Percentiles rank a stretch among this genome's conserved stretches.
These are phyloP conservation scores for Trichomonas tenax DNA, from an alignment of 208 protist species.

Conservation along the genomic window DNA sequence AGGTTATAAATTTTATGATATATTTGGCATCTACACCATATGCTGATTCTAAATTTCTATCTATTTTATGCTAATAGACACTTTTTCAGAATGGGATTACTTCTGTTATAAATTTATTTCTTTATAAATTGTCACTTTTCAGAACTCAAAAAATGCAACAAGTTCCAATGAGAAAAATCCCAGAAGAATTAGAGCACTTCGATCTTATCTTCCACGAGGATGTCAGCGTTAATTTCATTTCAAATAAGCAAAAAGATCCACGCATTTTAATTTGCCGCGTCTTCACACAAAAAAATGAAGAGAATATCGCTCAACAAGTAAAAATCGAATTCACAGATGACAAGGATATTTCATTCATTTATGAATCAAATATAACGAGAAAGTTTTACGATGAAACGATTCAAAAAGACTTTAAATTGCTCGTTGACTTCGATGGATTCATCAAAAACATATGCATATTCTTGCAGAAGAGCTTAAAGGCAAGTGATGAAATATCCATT, in stretches of 20 bases:
- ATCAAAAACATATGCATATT: neutral
- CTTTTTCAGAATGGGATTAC: no score
- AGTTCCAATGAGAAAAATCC: neutral
- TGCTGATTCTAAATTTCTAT: no score
- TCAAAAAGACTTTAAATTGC: neutral
- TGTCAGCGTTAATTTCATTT: neutral
- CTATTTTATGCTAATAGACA: no score
- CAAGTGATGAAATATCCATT: neutral
- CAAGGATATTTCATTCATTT: neutral
- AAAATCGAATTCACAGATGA: neutral
- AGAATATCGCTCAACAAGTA: neutral
- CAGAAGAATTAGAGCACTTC: neutral
- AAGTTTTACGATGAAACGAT: neutral
- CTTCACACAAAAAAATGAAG: neutral
- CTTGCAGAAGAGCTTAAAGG: neutral
- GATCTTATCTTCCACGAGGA: neutral
- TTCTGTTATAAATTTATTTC: no score
- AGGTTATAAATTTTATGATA: no score
- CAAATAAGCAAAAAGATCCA: neutral
- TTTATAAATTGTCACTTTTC: neutral
- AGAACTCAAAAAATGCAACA: neutral
- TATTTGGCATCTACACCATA: no score
- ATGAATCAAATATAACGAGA: neutral
- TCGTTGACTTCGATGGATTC: neutral
- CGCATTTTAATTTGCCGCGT: neutral